Evolutionary conservation across 2,329 filamentous ascomycete species (phyloP).

Genomic region (Colletotrichum godetiae): DNA sequence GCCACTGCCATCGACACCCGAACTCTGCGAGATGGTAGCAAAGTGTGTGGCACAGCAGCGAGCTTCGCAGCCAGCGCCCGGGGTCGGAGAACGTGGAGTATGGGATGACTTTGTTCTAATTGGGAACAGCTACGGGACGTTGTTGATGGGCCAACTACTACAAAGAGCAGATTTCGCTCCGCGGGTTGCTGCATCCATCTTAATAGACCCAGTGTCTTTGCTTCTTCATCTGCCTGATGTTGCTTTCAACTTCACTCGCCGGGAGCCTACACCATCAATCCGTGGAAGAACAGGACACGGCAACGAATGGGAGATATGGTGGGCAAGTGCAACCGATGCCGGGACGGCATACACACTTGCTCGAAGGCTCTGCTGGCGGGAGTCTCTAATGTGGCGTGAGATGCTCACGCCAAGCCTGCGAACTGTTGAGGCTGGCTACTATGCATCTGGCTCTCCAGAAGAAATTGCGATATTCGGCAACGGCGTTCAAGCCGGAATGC

Average conservation of each 20-base stretch:
- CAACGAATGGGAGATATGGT: constrained; percentile 77
- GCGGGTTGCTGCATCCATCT: constrained; percentile 59
- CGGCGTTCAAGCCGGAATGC: constrained; percentile 43
- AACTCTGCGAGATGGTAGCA: constrained; percentile 23
- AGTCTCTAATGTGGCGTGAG: constrained; percentile 78
- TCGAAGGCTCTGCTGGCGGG: constrained; percentile 77
- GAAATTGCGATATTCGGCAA: constrained; percentile 25
- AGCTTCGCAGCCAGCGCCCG: constrained; percentile 11
- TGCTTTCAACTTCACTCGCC: constrained; percentile 67
- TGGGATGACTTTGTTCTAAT: constrained; percentile 67
- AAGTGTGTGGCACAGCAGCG: constrained; percentile 30
- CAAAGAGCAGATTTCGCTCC: constrained; percentile 47
- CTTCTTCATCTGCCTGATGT: constrained; percentile 71
- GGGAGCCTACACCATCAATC: constrained; percentile 50
- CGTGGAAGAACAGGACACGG: constrained; percentile 51
- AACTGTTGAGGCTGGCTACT: constrained; percentile 13
- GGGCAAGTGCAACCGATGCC: constrained; percentile 77
- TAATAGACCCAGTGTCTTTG: constrained; percentile 71
- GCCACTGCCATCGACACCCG: constrained; percentile 48
- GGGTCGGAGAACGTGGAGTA: neutral
- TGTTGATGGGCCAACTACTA: constrained; percentile 67
- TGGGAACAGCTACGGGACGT: constrained; percentile 68
- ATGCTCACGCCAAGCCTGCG: constrained; percentile 55
- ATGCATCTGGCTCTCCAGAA: constrained; percentile 18
- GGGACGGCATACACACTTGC: constrained; percentile 73